Base-by-base conservation (phyloP, 179 eudicot species). In the Beta macrorhiza region DNA sequence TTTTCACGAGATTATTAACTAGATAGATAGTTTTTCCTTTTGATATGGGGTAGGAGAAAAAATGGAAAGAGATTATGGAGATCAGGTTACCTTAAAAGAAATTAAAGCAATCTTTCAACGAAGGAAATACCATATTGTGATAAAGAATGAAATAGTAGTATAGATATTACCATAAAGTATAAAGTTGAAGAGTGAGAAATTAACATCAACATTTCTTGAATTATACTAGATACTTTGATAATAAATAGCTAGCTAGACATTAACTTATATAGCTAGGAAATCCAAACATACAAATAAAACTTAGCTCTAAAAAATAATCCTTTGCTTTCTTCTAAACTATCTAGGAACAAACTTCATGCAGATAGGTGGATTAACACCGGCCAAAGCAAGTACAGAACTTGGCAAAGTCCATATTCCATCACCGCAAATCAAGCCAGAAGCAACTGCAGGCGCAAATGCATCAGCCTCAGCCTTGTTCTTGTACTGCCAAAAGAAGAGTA, bases 371-470 rank as follows among this genome's bases (percentile, higher is more conserved):
- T 85, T 85, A 19, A 91, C 83, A 79, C 94, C 92, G 2, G 83
- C 88, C 82, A 94, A 86, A 16, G 97, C 93, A 55, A 94, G 80
- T 49, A 94, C 59, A 0, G 97, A 91, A 67, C 92, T 87, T 5
- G 98, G 98, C 84, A 94, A 79, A 9, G 91, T 82, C 98, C 98
- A 94, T 37, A 94, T 87, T 1, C 97, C 97, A 59, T 94, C 98
- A 1, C 97, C 94, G 65, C 98, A 94, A 58, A 94, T 94, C 86
- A 94, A 84, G 0, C 95, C 98, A 16, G 98, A 94, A 65, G 98
- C 98, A 20, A 94, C 93, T 6, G 98, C 97, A 22, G 97, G 97
- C 32, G 74, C 95, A 75, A 85, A 91, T 10, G 90, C 89, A 70
- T 91, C 94, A 9, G 97, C 95, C 71, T 91, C 82, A 0, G 79